Percentiles rank a stretch among this genome's conserved stretches.
phyloP scores from a whole-genome alignment of 2,329 filamentous ascomycete species.

The Colletotrichum destructivum region DNA sequence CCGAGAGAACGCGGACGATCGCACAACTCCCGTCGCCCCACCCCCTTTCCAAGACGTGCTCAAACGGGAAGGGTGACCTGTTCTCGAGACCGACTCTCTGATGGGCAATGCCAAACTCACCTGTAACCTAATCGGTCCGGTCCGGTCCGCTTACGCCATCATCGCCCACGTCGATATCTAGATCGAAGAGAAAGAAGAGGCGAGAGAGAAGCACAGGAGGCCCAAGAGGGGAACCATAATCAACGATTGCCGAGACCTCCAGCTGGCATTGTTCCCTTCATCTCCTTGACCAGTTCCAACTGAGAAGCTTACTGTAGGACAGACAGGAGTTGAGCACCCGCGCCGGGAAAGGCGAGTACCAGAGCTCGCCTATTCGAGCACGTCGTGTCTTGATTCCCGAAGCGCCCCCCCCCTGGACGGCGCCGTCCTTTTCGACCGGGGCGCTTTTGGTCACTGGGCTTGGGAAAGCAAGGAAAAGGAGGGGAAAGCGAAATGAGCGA shows the following conservation, averaged over 20 bases:
- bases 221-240: not conserved
- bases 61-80: too few species aligned
- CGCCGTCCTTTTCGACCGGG: slow-evolving; percentile 8
- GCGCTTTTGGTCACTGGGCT: not conserved
- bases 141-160: not conserved
- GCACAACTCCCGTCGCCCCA: not conserved
- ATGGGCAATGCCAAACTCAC: not conserved
- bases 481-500: not conserved
- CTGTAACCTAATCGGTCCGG: slow-evolving; percentile 7
- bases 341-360: slow-evolving; percentile 10
- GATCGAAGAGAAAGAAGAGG: slow-evolving; percentile 3
- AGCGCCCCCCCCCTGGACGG: slow-evolving; percentile 12
- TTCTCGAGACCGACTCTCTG: too few species aligned
- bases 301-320: slow-evolving; percentile 9
- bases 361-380: slow-evolving; percentile 30
- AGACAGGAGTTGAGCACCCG: not conserved
- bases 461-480: not conserved
- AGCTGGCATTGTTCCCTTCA: not conserved
- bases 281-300: not conserved
- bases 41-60: too few species aligned
- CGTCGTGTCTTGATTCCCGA: slow-evolving; percentile 29
- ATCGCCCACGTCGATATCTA: not conserved
- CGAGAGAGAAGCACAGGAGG: not conserved
- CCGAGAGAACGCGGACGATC: not conserved
- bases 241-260: not conserved